A percentile compares a stretch with the other conserved stretches of the same genome.
These are phyloP conservation scores for Chytriomyces sp. DNA, from an alignment of 192 early-diverging fungal species.

Conservation along the genomic window DNA sequence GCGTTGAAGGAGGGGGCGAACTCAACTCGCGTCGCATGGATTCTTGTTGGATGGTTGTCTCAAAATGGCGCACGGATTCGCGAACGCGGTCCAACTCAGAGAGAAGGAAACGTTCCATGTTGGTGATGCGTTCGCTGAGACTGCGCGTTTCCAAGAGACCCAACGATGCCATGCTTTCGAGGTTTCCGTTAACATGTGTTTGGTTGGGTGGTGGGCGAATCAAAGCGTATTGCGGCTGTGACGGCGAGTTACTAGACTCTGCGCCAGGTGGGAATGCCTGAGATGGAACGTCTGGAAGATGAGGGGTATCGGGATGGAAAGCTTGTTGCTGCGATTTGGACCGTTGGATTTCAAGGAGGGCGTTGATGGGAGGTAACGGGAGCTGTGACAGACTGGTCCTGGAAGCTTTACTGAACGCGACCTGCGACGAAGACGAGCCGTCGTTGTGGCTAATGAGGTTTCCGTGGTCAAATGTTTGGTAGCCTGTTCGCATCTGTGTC, in stretches of 20 bases:
- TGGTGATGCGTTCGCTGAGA: not conserved
- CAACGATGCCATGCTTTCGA: not conserved
- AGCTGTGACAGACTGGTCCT: not conserved
- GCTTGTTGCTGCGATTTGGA: not conserved
- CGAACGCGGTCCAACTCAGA: conserved; percentile 11
- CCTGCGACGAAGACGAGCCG: not conserved
- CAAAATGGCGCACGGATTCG: not conserved
- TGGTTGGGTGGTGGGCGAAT: too few relatives aligned
- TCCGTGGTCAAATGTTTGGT: conserved; percentile 14
- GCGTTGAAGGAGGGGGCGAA: too few relatives aligned
- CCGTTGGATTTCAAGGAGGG: not conserved
- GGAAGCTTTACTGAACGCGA: not conserved
- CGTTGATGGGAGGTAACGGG: not conserved
- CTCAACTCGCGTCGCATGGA: not conserved
- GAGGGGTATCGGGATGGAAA: too few relatives aligned
- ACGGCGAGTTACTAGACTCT: not conserved
- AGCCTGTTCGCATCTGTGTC: conserved; percentile 13
- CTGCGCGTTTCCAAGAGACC: conserved; percentile 6
- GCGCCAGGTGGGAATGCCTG: not conserved
- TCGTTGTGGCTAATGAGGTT: not conserved
- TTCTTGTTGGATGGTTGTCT: not conserved
- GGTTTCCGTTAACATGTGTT: too few relatives aligned
- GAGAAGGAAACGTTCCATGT: conserved; percentile 2
- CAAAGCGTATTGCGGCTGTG: not conserved
- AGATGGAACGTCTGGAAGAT: not conserved